Conservation (phyloP, 768 basidiomycete species). For the Candolleomyces aberdarensis region DNA sequence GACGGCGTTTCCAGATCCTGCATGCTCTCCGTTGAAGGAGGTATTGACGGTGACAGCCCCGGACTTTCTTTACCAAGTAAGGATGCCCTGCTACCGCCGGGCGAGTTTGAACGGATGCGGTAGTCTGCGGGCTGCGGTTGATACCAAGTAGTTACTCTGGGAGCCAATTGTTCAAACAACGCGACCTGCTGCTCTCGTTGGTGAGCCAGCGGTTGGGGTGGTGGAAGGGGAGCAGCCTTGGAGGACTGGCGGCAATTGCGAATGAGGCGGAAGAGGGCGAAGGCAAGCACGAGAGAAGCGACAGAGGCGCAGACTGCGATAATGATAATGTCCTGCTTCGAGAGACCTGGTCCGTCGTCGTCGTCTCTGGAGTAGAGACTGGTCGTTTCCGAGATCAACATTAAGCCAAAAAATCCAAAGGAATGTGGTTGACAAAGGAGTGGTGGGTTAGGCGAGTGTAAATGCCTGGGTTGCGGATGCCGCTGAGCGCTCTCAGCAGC, state of each 20-base stretch:
- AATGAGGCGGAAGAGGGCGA: slow-evolving; percentile 35
- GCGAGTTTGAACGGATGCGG: slow-evolving; percentile 18
- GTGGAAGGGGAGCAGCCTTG: slow-evolving; percentile 51
- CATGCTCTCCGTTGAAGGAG: slow-evolving; percentile 2
- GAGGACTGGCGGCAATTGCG: slow-evolving; percentile 27
- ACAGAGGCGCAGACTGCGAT: slow-evolving; percentile 43
- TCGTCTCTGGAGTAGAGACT: slow-evolving; percentile 2
- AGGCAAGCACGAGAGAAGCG: slow-evolving; percentile 34
- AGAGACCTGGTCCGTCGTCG: slow-evolving; percentile 20
- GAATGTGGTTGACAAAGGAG: slow-evolving; percentile 6
- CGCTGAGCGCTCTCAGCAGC: background rate
- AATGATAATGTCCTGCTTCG: slow-evolving; percentile 46
- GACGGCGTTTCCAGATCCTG: background rate
- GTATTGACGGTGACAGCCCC: slow-evolving; percentile 10
- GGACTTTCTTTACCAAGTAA: slow-evolving; percentile 22
- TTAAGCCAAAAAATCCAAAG: background rate
- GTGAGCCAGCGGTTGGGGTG: slow-evolving; percentile 62
- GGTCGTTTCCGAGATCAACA: slow-evolving; percentile 2
- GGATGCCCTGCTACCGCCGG: slow-evolving; percentile 31
- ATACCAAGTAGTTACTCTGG: slow-evolving; percentile 18
- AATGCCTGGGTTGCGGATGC: background rate
- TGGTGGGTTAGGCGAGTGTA: background rate
- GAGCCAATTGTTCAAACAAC: slow-evolving; percentile 27
- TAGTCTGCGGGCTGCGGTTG: slow-evolving; percentile 11
- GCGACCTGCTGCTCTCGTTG: slow-evolving; percentile 51